Evolutionary conservation across 2,329 filamentous ascomycete species (phyloP).

Genomic region (Parascedosporium putredinis): DNA sequence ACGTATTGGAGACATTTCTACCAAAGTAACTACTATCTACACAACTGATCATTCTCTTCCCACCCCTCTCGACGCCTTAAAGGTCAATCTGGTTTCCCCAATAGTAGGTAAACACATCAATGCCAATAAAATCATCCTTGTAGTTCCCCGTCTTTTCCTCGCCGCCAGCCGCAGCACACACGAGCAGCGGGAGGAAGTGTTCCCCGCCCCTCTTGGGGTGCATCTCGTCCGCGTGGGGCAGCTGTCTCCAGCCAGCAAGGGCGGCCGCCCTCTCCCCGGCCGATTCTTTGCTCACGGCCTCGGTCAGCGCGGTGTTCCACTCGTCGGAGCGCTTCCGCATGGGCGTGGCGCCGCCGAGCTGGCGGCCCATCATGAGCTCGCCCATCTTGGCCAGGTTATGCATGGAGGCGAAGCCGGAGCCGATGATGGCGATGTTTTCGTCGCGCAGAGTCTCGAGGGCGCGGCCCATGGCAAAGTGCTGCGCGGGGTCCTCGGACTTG

Average conservation of each 20-base stretch:
- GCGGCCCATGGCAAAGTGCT: slow-evolving; percentile 40
- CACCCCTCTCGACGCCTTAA: too few species aligned
- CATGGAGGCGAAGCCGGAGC: slow-evolving; percentile 49
- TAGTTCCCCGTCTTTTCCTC: slow-evolving; percentile 34
- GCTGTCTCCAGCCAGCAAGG: slow-evolving; percentile 35
- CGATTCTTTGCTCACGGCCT: slow-evolving; percentile 25
- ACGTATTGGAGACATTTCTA: neutral
- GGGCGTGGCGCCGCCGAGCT: slow-evolving; percentile 10
- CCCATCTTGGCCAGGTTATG: slow-evolving; percentile 44
- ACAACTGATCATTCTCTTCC: too few species aligned
- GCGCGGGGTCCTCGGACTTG: slow-evolving; percentile 34
- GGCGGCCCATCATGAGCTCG: slow-evolving; percentile 17
- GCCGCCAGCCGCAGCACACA: slow-evolving; percentile 40
- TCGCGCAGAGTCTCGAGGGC: slow-evolving; percentile 39
- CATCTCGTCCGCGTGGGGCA: slow-evolving; percentile 39
- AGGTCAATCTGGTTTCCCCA: slow-evolving; percentile 28
- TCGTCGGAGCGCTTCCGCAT: slow-evolving; percentile 19
- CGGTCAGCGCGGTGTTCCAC: slow-evolving; percentile 37
- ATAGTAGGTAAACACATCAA: slow-evolving; percentile 45
- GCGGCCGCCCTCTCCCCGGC: slow-evolving; percentile 25
- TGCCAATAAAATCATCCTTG: slow-evolving; percentile 35
- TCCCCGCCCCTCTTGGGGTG: slow-evolving; percentile 44
- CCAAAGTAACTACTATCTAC: neutral
- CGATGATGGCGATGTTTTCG: slow-evolving; percentile 45
- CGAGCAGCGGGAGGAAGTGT: slow-evolving; percentile 49